A percentile compares a stretch with the other conserved stretches of the same genome.
phyloP scores from a whole-genome alignment of 2,329 filamentous ascomycete genomes.

The Cladophialophora yegresii region DNA sequence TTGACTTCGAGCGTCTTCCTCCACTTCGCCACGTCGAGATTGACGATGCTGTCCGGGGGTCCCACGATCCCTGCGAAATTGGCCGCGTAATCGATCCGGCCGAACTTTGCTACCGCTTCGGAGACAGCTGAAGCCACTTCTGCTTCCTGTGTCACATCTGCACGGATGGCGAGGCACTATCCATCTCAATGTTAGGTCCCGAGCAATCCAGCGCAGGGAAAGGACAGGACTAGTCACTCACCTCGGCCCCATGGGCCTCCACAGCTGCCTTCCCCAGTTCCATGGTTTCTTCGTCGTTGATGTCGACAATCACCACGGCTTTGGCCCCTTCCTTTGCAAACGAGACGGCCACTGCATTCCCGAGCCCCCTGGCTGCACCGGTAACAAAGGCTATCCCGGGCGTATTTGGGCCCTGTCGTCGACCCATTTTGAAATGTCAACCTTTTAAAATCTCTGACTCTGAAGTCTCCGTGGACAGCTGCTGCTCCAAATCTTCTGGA shows the following conservation, averaged over 20 bases:
- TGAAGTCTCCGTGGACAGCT: no score
- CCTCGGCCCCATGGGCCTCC: constrained; percentile 25
- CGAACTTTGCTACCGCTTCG: constrained; percentile 28
- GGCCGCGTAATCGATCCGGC: constrained; percentile 80
- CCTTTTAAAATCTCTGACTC: no score
- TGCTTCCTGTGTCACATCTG: constrained; percentile 28
- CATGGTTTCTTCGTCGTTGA: constrained; percentile 26
- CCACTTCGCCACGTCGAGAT: constrained; percentile 73
- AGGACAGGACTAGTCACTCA: not conserved
- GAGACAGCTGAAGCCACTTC: constrained; percentile 28
- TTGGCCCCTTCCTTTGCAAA: constrained; percentile 43
- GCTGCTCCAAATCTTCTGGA: no score
- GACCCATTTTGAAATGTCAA: constrained; percentile 23
- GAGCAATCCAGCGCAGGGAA: not conserved
- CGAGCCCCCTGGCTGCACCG: constrained; percentile 44
- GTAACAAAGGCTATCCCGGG: constrained; percentile 42
- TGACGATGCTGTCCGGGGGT: constrained; percentile 17
- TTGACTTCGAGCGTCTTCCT: constrained; percentile 90
- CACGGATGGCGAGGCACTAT: constrained; percentile 23
- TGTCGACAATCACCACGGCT: constrained; percentile 41
- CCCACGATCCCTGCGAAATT: constrained; percentile 83
- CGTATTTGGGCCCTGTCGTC: constrained; percentile 8
- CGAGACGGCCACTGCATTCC: constrained; percentile 42
- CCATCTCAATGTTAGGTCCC: no score
- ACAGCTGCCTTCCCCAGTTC: constrained; percentile 20